phyloP scores from a whole-genome alignment of 2,329 filamentous ascomycete species.

The Claviceps africana region DNA sequence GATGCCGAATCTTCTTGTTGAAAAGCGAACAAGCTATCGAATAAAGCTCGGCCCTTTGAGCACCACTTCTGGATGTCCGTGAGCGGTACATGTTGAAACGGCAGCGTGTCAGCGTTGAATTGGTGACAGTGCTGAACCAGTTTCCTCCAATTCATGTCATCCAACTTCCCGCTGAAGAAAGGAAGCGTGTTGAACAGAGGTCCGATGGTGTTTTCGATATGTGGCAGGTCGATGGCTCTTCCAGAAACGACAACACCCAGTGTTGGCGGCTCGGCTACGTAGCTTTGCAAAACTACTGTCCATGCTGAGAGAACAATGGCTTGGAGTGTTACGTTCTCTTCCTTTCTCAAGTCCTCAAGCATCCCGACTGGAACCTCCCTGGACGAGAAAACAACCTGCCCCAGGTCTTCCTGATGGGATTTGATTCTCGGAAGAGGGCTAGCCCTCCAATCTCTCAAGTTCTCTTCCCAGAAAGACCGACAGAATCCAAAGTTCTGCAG shows the following conservation, averaged over 20 bases:
- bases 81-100: conserved; percentile 60
- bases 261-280: conserved; percentile 32
- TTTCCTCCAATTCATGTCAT: conserved; percentile 40
- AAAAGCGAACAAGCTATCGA: conserved; percentile 75
- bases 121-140: conserved; percentile 52
- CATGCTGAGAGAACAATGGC: conserved; percentile 65
- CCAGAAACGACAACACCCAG: conserved; percentile 72
- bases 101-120: conserved; percentile 52
- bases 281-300: conserved; percentile 45
- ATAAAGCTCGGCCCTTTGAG: conserved; percentile 44
- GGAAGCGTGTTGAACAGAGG: conserved; percentile 87
- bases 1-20: conserved; percentile 35
- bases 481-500: conserved; percentile 31
- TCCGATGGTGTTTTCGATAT: conserved; percentile 55
- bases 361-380: conserved; percentile 22
- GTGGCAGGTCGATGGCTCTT: conserved; percentile 53
- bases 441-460: conserved; percentile 27
- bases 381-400: conserved; percentile 1
- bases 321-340: conserved; percentile 62
- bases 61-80: conserved; percentile 73
- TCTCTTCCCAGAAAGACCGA: conserved; percentile 51
- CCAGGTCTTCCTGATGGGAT: conserved; percentile 8
- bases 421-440: not conserved
- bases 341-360: conserved; percentile 39
- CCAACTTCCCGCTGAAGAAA: conserved; percentile 37